phyloP scores from a whole-genome alignment of 257 asterid species.

The Leonotis leonurus region DNA sequence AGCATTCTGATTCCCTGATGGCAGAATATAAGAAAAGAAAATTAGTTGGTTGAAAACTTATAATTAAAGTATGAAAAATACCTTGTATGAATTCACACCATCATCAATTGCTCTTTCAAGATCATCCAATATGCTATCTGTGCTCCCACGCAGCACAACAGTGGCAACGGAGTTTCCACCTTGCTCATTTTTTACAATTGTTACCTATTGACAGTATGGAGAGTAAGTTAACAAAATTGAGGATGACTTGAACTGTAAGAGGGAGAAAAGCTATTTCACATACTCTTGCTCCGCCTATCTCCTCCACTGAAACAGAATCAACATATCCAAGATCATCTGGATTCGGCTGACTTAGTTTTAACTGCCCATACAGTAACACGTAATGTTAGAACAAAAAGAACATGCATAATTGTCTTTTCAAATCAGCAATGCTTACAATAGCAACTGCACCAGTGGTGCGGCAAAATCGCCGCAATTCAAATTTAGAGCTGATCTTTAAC shows the following conservation, averaged over 20 bases:
- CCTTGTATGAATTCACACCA: constrained; percentile 96
- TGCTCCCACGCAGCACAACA: constrained; percentile 89
- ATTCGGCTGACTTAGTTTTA: constrained; percentile 78
- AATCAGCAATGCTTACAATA: constrained; percentile 47
- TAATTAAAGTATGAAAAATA: constrained; percentile 7
- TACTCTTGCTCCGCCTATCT: constrained; percentile 97
- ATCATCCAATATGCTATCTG: constrained; percentile 92
- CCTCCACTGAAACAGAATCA: constrained; percentile 93
- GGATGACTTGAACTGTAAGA: constrained; percentile 6
- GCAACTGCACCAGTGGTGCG: constrained; percentile 92
- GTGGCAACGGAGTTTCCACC: constrained; percentile 96
- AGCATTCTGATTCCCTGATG: neutral
- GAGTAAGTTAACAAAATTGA: neutral
- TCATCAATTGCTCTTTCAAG: constrained; percentile 94
- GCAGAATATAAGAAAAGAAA: neutral
- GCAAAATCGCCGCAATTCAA: constrained; percentile 90
- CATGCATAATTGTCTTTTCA: neutral
- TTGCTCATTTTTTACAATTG: constrained; percentile 89
- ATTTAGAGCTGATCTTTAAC: constrained; percentile 83
- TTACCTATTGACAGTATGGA: constrained; percentile 48
- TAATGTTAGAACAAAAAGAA: constrained; percentile 9
- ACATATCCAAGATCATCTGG: constrained; percentile 95
- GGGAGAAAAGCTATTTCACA: constrained; percentile 11
- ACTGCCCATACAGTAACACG: constrained; percentile 40
- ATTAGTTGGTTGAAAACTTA: neutral